These are phyloP conservation scores for Aureobasidium vineae DNA, from an alignment of 2,329 filamentous ascomycete genomes.

Conservation along the genomic window DNA sequence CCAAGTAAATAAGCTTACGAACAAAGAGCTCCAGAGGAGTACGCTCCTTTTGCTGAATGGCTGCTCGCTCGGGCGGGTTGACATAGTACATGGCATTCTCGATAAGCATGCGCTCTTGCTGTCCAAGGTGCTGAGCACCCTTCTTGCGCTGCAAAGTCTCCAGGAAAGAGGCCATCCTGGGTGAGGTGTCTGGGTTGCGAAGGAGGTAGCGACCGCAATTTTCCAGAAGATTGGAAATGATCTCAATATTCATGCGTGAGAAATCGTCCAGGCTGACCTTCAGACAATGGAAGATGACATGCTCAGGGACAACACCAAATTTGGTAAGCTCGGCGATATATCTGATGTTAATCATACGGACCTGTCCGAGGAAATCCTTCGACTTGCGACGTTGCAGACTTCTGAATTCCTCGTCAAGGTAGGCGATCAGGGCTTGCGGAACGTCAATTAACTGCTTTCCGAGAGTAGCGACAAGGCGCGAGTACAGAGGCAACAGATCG, in stretches of 20 bases:
- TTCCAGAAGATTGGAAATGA: conserved; percentile 92
- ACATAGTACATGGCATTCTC: conserved; percentile 99
- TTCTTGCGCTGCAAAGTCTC: conserved; percentile 97
- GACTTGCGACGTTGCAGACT: conserved; percentile 95
- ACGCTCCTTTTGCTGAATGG: conserved; percentile 94
- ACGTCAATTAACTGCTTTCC: conserved; percentile 93
- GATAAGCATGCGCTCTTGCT: conserved; percentile 96
- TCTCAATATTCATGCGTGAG: conserved; percentile 98
- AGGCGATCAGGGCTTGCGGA: conserved; percentile 84
- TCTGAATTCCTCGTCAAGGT: conserved; percentile 94
- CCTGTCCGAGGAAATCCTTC: conserved; percentile 94
- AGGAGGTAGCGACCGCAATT: conserved; percentile 94
- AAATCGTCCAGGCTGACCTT: conserved; percentile 98
- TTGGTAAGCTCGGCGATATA: conserved; percentile 97
- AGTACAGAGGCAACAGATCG: conserved; percentile 86
- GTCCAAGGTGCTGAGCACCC: conserved; percentile 87
- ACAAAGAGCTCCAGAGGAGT: conserved; percentile 92
- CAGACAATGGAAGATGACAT: conserved; percentile 97
- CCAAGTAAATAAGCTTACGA: conserved; percentile 86
- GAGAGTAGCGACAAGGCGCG: conserved; percentile 88
- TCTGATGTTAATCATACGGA: conserved; percentile 91
- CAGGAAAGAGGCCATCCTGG: conserved; percentile 88
- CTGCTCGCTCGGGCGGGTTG: conserved; percentile 87
- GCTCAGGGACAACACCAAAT: conserved; percentile 95
- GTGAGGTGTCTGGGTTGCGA: conserved; percentile 86